Percentiles rank a stretch among this genome's conserved stretches.
Conservation (phyloP, 192 early-diverging fungal genomes). For the Podila horticola region DNA sequence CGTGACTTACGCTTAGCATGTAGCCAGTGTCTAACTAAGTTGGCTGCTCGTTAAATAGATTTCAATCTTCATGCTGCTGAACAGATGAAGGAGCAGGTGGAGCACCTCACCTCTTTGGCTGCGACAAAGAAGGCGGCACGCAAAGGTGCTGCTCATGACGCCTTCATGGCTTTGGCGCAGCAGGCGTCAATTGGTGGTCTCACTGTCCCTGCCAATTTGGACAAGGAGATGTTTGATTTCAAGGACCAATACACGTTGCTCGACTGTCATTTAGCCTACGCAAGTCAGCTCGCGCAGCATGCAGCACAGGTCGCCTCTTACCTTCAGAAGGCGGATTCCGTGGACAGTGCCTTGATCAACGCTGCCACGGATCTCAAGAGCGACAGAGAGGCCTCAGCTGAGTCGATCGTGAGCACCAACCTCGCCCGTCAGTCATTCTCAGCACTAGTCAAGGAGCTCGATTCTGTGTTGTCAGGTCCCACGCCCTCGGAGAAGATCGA, state of each 20-base stretch:
- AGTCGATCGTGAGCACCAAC: constrained; percentile 3
- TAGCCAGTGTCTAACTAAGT: background rate
- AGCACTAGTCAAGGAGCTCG: constrained; percentile 9
- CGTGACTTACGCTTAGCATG: background rate
- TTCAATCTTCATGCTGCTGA: constrained; percentile 13
- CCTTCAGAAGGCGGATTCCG: constrained; percentile 16
- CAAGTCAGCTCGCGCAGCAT: constrained; percentile 17
- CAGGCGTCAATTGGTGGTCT: background rate
- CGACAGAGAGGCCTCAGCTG: constrained; percentile 19
- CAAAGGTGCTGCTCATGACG: constrained; percentile 8
- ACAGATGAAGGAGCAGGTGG: constrained; percentile 17
- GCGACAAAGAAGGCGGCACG: constrained; percentile 11
- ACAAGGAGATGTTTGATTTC: constrained; percentile 13
- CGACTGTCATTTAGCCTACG: constrained; percentile 17
- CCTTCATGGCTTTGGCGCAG: constrained; percentile 2
- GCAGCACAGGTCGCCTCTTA: constrained; percentile 15
- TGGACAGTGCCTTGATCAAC: constrained; percentile 14
- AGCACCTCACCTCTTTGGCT: constrained; percentile 21
- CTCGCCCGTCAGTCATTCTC: background rate
- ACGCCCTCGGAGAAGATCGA: background rate
- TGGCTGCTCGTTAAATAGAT: constrained; percentile 1
- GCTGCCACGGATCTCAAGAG: constrained; percentile 18
- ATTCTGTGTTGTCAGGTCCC: constrained; percentile 6
- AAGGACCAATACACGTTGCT: constrained; percentile 23
- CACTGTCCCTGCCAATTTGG: constrained; percentile 12